These are phyloP conservation scores for Metarhizium robertsii DNA, from an alignment of 2,329 filamentous ascomycete genomes.

Conservation along the genomic window DNA sequence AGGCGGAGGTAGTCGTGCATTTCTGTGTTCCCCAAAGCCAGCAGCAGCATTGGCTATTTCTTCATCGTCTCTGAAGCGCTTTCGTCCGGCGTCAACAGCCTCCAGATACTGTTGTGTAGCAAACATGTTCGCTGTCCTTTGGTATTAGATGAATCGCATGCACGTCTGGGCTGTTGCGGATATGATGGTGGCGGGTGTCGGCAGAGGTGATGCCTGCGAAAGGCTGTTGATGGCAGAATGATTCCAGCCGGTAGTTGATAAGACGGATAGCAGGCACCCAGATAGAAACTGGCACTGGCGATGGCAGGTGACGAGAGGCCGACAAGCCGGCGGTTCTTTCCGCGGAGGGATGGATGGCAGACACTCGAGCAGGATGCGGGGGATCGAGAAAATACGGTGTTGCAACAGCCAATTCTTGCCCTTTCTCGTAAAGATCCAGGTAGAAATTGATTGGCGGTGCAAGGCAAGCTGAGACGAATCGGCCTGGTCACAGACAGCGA, in stretches of 20 bases:
- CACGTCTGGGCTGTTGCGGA: background rate
- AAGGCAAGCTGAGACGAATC: background rate
- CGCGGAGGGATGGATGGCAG: background rate
- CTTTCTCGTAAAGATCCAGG: background rate
- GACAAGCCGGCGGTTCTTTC: background rate
- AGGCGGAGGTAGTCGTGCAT: conserved; percentile 25
- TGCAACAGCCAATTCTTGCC: background rate
- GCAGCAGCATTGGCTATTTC: conserved; percentile 24
- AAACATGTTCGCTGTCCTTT: conserved; percentile 24
- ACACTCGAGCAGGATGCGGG: background rate
- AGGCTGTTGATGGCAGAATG: background rate
- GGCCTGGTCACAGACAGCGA: background rate
- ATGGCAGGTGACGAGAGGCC: background rate
- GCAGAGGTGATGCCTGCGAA: background rate
- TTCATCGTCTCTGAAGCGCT: conserved; percentile 38
- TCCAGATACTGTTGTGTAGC: conserved; percentile 23
- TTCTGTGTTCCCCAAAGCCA: conserved; percentile 42
- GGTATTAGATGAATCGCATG: background rate
- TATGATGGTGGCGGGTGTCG: background rate
- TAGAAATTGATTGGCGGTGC: background rate
- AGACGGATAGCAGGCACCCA: background rate
- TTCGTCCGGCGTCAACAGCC: conserved; percentile 27
- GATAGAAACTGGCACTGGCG: background rate
- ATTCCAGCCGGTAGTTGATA: background rate
- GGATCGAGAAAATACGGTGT: background rate